Percentiles rank a stretch among this genome's conserved stretches.
These are phyloP conservation scores for Pneumocystis murina DNA, from an alignment of 1,139 yeast species.

Conservation along the genomic window DNA sequence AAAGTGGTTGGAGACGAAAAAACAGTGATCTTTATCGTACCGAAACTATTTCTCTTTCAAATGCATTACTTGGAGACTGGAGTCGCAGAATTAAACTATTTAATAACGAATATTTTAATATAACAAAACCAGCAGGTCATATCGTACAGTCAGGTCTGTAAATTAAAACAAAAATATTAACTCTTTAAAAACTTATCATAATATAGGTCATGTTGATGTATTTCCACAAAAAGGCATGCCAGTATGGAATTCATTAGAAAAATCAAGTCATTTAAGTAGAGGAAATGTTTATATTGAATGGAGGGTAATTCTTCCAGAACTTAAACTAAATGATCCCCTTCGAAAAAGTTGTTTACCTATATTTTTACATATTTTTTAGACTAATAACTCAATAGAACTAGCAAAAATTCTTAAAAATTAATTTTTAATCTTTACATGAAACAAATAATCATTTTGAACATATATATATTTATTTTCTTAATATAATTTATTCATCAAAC, in stretches of 20 bases:
- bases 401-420: not conserved
- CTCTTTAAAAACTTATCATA: not conserved
- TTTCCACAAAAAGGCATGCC: constrained; percentile 82
- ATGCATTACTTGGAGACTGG: constrained; percentile 73
- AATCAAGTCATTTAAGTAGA: not conserved
- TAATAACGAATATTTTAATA: constrained; percentile 38
- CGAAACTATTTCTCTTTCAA: constrained; percentile 57
- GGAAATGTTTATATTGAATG: constrained; percentile 5
- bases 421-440: too few species aligned
- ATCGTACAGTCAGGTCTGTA: constrained; percentile 38
- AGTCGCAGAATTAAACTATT: constrained; percentile 46
- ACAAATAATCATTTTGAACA: too few species aligned
- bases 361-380: not conserved
- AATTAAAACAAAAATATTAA: not conserved
- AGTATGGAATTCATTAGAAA: constrained; percentile 20
- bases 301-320: constrained; percentile 4
- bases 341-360: not conserved
- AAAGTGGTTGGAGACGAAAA: constrained; percentile 77
- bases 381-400: not conserved
- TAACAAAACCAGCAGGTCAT: constrained; percentile 39
- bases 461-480: too few species aligned
- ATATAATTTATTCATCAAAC: too few species aligned
- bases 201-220: constrained; percentile 40
- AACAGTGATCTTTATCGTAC: constrained; percentile 63
- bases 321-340: constrained; percentile 34